These are phyloP conservation scores for Nakaseomyces kungkrabaensis DNA, from an alignment of 1,139 yeast species.

Conservation along the genomic window DNA sequence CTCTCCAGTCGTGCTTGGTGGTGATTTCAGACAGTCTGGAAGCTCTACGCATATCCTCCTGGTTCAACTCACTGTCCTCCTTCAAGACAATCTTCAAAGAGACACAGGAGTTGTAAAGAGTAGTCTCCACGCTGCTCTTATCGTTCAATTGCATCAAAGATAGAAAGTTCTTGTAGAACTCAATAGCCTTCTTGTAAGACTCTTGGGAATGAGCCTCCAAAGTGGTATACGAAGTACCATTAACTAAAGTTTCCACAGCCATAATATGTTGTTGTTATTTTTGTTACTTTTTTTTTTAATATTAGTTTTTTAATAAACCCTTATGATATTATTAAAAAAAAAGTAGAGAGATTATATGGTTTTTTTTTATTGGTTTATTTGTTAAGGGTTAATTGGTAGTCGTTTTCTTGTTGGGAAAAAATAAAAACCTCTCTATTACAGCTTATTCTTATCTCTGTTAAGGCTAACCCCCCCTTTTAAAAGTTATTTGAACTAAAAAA, in stretches of 20 bases:
- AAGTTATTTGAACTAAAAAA: too few species aligned
- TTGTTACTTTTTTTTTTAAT: background rate
- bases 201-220: conserved; percentile 24
- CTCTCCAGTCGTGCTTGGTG: conserved; percentile 31
- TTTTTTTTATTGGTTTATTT: too few species aligned
- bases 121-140: conserved; percentile 2
- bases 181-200: conserved; percentile 19
- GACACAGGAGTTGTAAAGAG: conserved; percentile 16
- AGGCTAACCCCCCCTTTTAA: too few species aligned
- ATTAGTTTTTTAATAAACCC: background rate
- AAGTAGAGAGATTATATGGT: too few species aligned
- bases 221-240: conserved; percentile 28
- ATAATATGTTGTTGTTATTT: conserved; percentile 6
- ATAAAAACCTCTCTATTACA: too few species aligned
- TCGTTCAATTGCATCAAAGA: conserved; percentile 4
- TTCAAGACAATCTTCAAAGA: conserved; percentile 15
- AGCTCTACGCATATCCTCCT: conserved; percentile 10
- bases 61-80: conserved; percentile 15
- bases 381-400: too few species aligned
- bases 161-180: conserved; percentile 21
- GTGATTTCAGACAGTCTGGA: conserved; percentile 10
- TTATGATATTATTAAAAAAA: too few species aligned
- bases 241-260: conserved; percentile 25
- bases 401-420: too few species aligned
- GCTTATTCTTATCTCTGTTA: too few species aligned